Evolutionary conservation across 2,329 filamentous ascomycete genomes (phyloP).

Genomic region (Fusarium chuoi): DNA sequence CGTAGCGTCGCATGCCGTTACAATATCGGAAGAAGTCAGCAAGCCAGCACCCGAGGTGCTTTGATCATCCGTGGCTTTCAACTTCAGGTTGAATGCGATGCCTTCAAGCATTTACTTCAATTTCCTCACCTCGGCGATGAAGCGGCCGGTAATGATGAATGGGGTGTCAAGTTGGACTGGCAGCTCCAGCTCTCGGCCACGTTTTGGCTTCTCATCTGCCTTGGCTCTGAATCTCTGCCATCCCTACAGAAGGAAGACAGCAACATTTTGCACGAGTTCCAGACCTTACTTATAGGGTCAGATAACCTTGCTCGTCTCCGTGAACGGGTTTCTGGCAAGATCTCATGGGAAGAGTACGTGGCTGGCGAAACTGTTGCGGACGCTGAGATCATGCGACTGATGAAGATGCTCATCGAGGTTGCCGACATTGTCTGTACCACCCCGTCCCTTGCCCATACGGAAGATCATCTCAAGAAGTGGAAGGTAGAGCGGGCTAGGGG

Average conservation of each 20-base stretch:
- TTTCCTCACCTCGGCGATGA: neutral
- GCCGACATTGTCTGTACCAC: neutral
- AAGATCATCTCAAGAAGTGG: neutral
- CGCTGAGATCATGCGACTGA: neutral
- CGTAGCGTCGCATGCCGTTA: neutral
- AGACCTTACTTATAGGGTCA: neutral
- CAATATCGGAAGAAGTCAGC: rapidly evolving
- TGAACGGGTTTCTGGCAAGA: neutral
- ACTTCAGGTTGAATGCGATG: neutral
- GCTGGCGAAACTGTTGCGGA: neutral
- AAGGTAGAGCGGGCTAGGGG: neutral
- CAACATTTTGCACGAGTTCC: rapidly evolving
- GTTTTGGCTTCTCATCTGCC: neutral
- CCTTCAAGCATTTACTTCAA: neutral
- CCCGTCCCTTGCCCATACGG: neutral
- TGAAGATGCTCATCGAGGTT: neutral
- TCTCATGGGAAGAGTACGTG: neutral
- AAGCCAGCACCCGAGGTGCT: rapidly evolving
- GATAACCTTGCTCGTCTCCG: neutral
- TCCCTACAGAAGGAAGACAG: neutral
- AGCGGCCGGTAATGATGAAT: neutral
- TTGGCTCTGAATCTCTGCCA: neutral
- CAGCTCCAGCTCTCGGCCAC: neutral
- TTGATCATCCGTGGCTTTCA: neutral
- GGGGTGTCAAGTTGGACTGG: neutral